A percentile compares a stretch with the other conserved stretches of the same genome.
phyloP scores from a whole-genome alignment of 345 rosid species.

The Ricinus communis region DNA sequence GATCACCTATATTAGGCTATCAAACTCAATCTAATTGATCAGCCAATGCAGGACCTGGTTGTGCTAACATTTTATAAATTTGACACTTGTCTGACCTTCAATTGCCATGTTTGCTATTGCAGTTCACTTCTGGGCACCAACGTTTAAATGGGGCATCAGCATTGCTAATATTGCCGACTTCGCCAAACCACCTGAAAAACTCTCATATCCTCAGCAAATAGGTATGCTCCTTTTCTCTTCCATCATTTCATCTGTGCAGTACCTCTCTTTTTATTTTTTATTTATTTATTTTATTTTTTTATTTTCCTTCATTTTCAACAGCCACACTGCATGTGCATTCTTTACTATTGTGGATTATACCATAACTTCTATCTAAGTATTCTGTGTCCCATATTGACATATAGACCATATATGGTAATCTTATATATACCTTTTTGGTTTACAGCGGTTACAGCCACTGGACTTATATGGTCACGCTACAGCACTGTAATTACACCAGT shows the following conservation, averaged over 20 bases:
- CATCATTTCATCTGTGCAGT: background rate
- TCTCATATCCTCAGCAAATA: conserved; percentile 85
- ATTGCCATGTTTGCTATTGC: conserved; percentile 15
- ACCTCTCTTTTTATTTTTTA: background rate
- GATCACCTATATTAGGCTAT: too few relatives aligned
- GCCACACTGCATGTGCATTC: background rate
- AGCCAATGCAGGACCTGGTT: too few relatives aligned
- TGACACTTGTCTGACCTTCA: background rate
- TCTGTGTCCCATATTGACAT: background rate
- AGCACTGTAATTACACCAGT: conserved; percentile 86
- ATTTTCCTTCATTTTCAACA: background rate
- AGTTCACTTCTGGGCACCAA: conserved; percentile 98
- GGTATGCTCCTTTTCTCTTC: conserved; percentile 34
- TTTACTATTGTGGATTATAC: background rate
- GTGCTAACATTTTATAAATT: too few relatives aligned
- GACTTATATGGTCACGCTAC: conserved; percentile 78
- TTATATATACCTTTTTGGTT: conserved; percentile 11
- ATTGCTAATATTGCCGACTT: conserved; percentile 86
- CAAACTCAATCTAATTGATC: too few relatives aligned
- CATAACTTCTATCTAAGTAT: background rate
- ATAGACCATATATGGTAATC: background rate
- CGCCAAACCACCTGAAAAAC: conserved; percentile 73
- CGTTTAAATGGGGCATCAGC: conserved; percentile 94
- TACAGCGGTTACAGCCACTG: conserved; percentile 75
- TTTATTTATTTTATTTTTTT: background rate